These are phyloP conservation scores for Phytophthora ohioensis DNA, from an alignment of 352 stramenopile genomes.

Conservation along the genomic window DNA sequence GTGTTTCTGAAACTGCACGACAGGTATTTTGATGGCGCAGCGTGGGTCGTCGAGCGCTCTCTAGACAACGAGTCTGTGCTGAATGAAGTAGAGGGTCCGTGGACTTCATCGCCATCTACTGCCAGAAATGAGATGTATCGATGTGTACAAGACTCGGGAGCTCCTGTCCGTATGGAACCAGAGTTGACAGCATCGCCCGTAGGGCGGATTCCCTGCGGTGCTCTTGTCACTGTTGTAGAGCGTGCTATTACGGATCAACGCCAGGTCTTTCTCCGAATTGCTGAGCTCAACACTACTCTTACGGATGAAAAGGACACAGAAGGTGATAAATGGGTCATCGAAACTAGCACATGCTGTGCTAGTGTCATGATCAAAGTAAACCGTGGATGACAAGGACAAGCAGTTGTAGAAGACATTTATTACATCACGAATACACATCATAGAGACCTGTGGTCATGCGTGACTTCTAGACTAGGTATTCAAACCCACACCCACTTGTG, in stretches of 20 bases:
- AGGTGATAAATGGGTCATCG: constrained; percentile 66
- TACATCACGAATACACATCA: constrained; percentile 2
- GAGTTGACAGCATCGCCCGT: constrained; percentile 66
- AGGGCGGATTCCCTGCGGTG: constrained; percentile 64
- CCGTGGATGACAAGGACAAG: background rate
- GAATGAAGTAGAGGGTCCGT: constrained; percentile 67
- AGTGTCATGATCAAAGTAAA: constrained; percentile 72
- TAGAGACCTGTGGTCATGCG: background rate
- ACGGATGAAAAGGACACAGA: background rate
- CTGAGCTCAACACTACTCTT: constrained; percentile 19
- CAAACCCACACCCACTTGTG: constrained; percentile 65
- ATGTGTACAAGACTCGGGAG: constrained; percentile 76
- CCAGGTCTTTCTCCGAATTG: constrained; percentile 65
- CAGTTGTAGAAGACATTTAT: constrained; percentile 1
- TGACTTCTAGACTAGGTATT: constrained; percentile 2
- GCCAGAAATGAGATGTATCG: constrained; percentile 48
- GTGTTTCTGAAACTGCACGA: constrained; percentile 72
- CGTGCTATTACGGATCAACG: constrained; percentile 68
- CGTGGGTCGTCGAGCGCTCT: constrained; percentile 79
- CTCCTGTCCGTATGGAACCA: constrained; percentile 63
- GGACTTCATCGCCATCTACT: constrained; percentile 18
- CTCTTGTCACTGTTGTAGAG: constrained; percentile 61
- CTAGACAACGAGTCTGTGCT: constrained; percentile 84
- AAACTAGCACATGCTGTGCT: constrained; percentile 81
- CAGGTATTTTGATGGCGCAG: constrained; percentile 73